Conservation (phyloP, 306 rosid species). For the Lathyrus oleraceus region DNA sequence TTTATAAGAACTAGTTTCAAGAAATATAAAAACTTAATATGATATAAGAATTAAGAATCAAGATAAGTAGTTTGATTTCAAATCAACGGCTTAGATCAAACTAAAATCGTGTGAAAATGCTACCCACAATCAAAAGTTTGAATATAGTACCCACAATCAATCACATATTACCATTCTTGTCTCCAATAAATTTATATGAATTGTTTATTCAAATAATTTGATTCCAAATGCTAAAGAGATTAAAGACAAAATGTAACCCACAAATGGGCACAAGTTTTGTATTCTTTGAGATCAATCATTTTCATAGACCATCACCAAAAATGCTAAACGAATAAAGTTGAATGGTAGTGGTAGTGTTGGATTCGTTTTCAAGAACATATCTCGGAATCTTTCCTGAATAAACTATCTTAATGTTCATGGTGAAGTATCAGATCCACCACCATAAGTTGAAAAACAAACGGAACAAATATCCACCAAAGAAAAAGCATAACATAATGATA, state of each 20-base stretch:
- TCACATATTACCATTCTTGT: background rate
- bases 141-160: too few species aligned
- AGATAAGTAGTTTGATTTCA: too few species aligned
- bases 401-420: background rate
- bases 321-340: constrained; percentile 21
- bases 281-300: background rate
- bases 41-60: too few species aligned
- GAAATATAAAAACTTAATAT: too few species aligned
- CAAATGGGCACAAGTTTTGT: background rate
- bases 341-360: background rate
- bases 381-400: background rate
- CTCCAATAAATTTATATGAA: background rate
- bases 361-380: background rate
- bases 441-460: background rate
- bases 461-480: background rate
- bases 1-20: too few species aligned
- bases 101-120: too few species aligned
- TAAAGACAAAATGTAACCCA: background rate
- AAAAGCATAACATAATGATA: background rate
- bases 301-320: background rate
- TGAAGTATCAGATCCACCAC: constrained; percentile 42
- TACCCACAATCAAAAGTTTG: too few species aligned
- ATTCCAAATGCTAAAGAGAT: background rate
- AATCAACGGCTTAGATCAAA: too few species aligned
- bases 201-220: background rate